A percentile compares a stretch with the other conserved stretches of the same genome.
These are phyloP conservation scores for Neltuma alba DNA, from an alignment of 306 rosid genomes.

Conservation along the genomic window DNA sequence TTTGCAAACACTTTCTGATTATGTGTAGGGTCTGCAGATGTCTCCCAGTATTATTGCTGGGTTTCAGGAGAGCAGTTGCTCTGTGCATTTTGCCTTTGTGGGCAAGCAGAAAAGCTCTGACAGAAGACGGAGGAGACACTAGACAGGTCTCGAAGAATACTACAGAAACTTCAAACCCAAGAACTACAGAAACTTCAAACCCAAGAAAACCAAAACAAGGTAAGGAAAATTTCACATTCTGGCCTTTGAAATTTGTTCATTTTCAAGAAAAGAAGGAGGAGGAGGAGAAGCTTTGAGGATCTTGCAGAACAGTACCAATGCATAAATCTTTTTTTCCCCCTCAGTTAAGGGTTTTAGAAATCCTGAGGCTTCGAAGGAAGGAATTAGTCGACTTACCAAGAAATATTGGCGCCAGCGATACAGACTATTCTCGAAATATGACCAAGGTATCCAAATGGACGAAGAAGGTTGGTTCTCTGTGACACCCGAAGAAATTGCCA, in stretches of 20 bases:
- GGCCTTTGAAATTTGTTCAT: background rate
- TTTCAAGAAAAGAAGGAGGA: background rate
- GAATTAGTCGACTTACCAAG: slow-evolving; percentile 33
- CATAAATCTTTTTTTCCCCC: background rate
- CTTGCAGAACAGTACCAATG: background rate
- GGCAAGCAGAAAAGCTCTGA: too few species aligned
- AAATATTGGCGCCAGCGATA: slow-evolving; percentile 49
- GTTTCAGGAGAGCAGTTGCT: too few species aligned
- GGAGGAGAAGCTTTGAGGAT: background rate
- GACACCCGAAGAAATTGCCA: slow-evolving; percentile 47
- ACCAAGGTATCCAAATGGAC: slow-evolving; percentile 45
- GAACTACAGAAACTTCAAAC: background rate
- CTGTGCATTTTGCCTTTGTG: too few species aligned
- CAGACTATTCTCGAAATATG: slow-evolving; percentile 40
- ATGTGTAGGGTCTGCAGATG: too few species aligned
- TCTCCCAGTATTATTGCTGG: too few species aligned
- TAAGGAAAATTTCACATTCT: background rate
- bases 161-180: background rate
- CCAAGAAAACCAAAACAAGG: background rate
- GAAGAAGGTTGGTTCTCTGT: slow-evolving; percentile 50
- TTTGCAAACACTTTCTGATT: too few species aligned
- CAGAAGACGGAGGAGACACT: background rate
- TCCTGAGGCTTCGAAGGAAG: background rate
- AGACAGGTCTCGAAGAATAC: background rate
- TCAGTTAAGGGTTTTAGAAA: slow-evolving; percentile 25